Conservation (phyloP, 1,139 yeast species). For the Diutina catenulata region DNA sequence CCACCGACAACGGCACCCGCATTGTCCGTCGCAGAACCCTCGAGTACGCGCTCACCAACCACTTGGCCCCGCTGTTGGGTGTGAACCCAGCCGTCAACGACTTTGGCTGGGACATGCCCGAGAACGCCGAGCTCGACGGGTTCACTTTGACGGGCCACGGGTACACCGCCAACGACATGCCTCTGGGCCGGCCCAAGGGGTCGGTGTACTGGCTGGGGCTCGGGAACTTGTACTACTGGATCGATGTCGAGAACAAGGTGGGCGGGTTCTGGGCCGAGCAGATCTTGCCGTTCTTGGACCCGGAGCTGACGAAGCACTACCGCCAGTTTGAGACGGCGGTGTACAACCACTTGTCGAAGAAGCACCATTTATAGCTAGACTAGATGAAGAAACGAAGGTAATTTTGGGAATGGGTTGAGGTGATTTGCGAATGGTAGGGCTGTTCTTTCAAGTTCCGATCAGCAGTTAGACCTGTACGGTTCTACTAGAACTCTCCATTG, state of each 20-base stretch:
- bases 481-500: no score
- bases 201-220: slow-evolving; percentile 35
- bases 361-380: no score
- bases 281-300: not conserved
- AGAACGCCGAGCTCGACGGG: not conserved
- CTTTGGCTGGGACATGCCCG: not conserved
- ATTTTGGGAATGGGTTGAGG: no score
- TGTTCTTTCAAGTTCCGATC: no score
- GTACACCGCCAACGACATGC: slow-evolving; percentile 12
- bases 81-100: slow-evolving; percentile 5
- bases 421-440: no score
- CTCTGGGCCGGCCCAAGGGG: slow-evolving; percentile 30
- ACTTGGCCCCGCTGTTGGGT: not conserved
- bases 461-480: no score
- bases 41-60: slow-evolving; percentile 5
- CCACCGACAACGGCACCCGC: slow-evolving; percentile 24
- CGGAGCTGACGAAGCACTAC: not conserved
- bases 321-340: slow-evolving; percentile 1
- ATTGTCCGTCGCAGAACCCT: slow-evolving; percentile 19
- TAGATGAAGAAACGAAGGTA: no score
- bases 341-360: not conserved
- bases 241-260: slow-evolving; percentile 23
- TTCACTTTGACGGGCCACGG: not conserved
- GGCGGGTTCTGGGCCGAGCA: slow-evolving; percentile 4
- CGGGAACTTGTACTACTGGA: slow-evolving; percentile 35